Percentiles rank a stretch among this genome's conserved stretches.
Evolutionary conservation across 2,329 filamentous ascomycete genomes (phyloP).

Genomic region (Phaeoacremonium minimum): DNA sequence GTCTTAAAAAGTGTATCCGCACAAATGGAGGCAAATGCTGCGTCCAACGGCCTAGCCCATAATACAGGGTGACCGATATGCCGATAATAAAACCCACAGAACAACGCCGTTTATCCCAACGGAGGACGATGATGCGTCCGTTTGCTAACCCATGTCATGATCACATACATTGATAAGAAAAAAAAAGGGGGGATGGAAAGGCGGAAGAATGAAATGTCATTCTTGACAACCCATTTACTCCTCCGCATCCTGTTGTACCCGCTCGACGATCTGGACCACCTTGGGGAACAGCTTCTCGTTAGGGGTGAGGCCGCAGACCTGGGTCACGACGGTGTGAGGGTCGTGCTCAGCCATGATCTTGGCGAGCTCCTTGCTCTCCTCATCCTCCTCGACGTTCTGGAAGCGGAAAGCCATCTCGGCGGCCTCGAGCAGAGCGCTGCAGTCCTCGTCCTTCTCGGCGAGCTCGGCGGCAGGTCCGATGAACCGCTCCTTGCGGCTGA

Average conservation of each 20-base stretch:
- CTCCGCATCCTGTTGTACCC: conserved; percentile 65
- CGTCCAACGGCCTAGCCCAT: too few species aligned
- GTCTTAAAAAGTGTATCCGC: too few species aligned
- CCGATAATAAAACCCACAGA: too few species aligned
- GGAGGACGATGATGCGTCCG: too few species aligned
- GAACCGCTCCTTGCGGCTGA: conserved; percentile 93
- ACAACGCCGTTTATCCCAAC: too few species aligned
- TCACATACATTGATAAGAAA: not conserved
- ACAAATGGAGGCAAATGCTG: too few species aligned
- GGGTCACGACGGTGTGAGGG: conserved; percentile 64
- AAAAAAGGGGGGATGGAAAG: not conserved
- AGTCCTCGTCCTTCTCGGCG: conserved; percentile 72
- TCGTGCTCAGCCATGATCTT: conserved; percentile 72
- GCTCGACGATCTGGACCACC: conserved; percentile 74
- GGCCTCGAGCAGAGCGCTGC: conserved; percentile 71
- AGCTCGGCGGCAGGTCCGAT: conserved; percentile 87
- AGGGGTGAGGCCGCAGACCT: conserved; percentile 77
- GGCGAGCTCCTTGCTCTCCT: conserved; percentile 82
- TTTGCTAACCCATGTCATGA: too few species aligned
- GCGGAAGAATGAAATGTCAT: not conserved
- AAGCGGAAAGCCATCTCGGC: conserved; percentile 92
- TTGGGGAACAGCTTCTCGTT: conserved; percentile 73
- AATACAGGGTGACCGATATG: too few species aligned
- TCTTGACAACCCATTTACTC: conserved; percentile 14
- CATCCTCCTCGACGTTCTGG: conserved; percentile 89